A percentile compares a stretch with the other conserved stretches of the same genome.
phyloP scores from a whole-genome alignment of 441 rosid genomes.

The Arabidopsis lyrata region DNA sequence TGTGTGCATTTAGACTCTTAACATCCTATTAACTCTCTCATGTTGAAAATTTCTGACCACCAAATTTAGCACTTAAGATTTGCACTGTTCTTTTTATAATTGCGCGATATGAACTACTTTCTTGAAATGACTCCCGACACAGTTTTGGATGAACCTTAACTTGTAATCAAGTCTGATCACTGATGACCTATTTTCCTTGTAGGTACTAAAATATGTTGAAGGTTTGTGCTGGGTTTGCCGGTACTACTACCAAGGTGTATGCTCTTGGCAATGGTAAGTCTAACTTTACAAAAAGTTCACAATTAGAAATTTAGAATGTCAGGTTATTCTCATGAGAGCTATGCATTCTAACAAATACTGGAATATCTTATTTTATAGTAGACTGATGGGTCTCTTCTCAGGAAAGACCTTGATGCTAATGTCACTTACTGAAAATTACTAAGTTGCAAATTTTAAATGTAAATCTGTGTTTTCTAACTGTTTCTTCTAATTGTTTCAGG shows the following conservation, averaged over 20 bases:
- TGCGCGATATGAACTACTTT: constrained; percentile 11
- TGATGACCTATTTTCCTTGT: constrained; percentile 42
- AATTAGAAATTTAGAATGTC: neutral
- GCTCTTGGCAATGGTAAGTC: constrained; percentile 98
- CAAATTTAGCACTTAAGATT: neutral
- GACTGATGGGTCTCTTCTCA: constrained; percentile 20
- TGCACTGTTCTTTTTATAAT: constrained; percentile 10
- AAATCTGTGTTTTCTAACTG: constrained; percentile 5
- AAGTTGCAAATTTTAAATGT: constrained; percentile 16
- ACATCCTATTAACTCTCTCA: constrained; percentile 22
- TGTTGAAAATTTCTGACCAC: neutral
- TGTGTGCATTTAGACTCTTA: constrained; percentile 9
- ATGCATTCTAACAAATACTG: constrained; percentile 17
- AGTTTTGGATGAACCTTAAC: constrained; percentile 18
- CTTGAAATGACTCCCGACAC: constrained; percentile 4
- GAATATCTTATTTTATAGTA: constrained; percentile 11
- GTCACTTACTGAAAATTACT: constrained; percentile 14
- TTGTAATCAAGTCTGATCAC: constrained; percentile 17
- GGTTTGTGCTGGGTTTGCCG: constrained; percentile 98
- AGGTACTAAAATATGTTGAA: constrained; percentile 93
- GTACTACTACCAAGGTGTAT: constrained; percentile 95
- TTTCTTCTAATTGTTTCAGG: constrained; percentile 59
- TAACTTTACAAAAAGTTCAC: constrained; percentile 7
- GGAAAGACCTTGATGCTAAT: constrained; percentile 29
- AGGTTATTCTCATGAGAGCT: constrained; percentile 18